Evolutionary conservation across 495 filamentous ascomycete genomes (phyloP), one percentile per base, ranked within the genome.

Genomic region (Tuber magnatum): DNA sequence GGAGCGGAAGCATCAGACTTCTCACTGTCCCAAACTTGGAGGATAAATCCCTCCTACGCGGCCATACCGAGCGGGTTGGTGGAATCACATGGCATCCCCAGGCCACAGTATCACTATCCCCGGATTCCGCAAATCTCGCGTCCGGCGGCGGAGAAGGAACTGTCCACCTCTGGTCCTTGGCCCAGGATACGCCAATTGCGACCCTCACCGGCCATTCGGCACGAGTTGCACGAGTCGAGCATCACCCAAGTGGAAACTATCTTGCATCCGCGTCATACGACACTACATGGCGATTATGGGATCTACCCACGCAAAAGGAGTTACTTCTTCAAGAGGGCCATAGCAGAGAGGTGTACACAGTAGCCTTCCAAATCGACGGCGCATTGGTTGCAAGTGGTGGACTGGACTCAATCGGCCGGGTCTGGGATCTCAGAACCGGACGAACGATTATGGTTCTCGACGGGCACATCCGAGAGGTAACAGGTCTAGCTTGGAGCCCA

Each of bases 231-330:
- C 88, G 96, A 73, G 90, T 96, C 61, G 96, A 97, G 77, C 96
- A 98, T 82, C 96, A 99, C 78, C 95, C 95, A 0, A 96, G 92
- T 5, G 94, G 95, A 28, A 87, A 88, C 73, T 97, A 94, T 80
- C 88, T 97, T 38, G 95, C 95, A 2, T 97, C 94, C 0, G 95
- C 95, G 1, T 97, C 93, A 2, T 94, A 93, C 80, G 95, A 99
- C 82, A 97, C 94, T 5, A 97, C 94, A 0, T 99, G 95, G 95
- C 89, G 95, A 39, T 84, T 99, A 74, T 99, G 96, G 96, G 96
- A 99, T 81, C 88, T 97, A 0, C 89, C 92, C 73, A 94, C 90
- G 2, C 91, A 88, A 0, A 90, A 91, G 4, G 94, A 98, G 79
- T 85, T 99, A 6, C 86, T 94, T 0, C 85, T 97, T 5, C 96